Evolutionary conservation across 306 rosid genomes (phyloP).

Genomic region (Potentilla sterilis): DNA sequence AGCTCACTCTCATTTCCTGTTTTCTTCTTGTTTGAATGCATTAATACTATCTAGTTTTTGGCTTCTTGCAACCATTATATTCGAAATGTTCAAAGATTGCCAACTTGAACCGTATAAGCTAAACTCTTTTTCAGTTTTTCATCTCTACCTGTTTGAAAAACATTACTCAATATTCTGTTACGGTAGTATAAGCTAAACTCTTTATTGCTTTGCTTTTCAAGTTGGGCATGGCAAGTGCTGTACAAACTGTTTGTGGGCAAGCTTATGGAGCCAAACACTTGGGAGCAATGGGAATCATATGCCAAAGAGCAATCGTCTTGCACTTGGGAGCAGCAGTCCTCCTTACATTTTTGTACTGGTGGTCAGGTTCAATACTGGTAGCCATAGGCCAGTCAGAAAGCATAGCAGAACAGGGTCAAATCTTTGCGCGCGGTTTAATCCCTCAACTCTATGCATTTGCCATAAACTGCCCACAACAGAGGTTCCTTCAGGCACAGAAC

Average conservation of each 20-base stretch:
- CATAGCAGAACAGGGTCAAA: conserved; percentile 51
- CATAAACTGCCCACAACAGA: conserved; percentile 65
- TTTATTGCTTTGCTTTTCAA: not conserved
- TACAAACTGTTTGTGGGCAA: conserved; percentile 80
- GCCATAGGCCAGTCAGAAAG: conserved; percentile 47
- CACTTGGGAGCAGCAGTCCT: conserved; percentile 62
- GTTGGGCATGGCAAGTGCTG: conserved; percentile 84
- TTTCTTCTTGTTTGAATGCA: not conserved
- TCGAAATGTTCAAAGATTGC: not conserved
- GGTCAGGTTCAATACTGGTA: conserved; percentile 41
- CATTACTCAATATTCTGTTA: not conserved
- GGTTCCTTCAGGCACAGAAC: conserved; percentile 82
- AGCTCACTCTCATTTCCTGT: not conserved
- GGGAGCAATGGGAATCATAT: conserved; percentile 52
- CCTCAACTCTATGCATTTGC: conserved; percentile 73
- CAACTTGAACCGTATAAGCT: not conserved
- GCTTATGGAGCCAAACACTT: conserved; percentile 61
- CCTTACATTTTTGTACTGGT: conserved; percentile 64
- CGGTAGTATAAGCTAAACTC: not conserved
- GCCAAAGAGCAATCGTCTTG: conserved; percentile 56
- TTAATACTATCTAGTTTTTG: too few relatives aligned
- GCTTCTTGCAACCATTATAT: not conserved
- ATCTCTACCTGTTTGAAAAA: not conserved
- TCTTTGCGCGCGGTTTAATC: conserved; percentile 54
- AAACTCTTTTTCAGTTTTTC: not conserved